Evolutionary conservation across 345 rosid species (phyloP).

Genomic region (Punica granatum): DNA sequence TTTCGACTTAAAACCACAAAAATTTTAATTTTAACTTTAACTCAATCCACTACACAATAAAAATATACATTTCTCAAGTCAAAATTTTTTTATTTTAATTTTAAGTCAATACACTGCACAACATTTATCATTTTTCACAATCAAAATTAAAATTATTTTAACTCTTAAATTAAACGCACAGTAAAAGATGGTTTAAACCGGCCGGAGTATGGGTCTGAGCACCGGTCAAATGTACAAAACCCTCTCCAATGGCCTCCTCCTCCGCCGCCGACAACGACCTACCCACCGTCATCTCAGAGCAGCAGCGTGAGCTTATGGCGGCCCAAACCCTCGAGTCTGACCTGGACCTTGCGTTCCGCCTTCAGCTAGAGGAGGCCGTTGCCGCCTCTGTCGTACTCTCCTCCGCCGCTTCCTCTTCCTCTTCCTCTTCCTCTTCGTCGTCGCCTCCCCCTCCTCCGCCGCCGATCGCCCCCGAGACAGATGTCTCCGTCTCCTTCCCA

Average conservation of each 20-base stretch:
- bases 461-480: neutral
- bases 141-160: too few species aligned
- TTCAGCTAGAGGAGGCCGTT: slow-evolving; percentile 54
- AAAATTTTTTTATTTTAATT: too few species aligned
- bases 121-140: too few species aligned
- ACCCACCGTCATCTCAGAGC: slow-evolving; percentile 8
- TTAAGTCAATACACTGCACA: too few species aligned
- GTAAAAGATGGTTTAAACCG: too few species aligned
- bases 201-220: too few species aligned
- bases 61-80: too few species aligned
- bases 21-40: too few species aligned
- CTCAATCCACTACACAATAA: too few species aligned
- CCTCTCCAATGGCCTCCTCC: slow-evolving; percentile 10
- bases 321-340: slow-evolving; percentile 28
- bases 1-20: too few species aligned
- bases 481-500: slow-evolving; percentile 11
- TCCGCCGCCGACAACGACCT: neutral
- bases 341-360: slow-evolving; percentile 39
- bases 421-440: slow-evolving; percentile 7
- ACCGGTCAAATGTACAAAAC: too few species aligned
- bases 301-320: slow-evolving; percentile 12
- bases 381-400: slow-evolving; percentile 31
- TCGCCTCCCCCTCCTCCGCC: neutral
- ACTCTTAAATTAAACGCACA: too few species aligned
- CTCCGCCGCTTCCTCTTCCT: slow-evolving; percentile 13